A percentile compares a stretch with the other conserved stretches of the same genome.
These are phyloP conservation scores for Asterochloris sp. DNA, from an alignment of 139 green algal genomes.

Conservation along the genomic window DNA sequence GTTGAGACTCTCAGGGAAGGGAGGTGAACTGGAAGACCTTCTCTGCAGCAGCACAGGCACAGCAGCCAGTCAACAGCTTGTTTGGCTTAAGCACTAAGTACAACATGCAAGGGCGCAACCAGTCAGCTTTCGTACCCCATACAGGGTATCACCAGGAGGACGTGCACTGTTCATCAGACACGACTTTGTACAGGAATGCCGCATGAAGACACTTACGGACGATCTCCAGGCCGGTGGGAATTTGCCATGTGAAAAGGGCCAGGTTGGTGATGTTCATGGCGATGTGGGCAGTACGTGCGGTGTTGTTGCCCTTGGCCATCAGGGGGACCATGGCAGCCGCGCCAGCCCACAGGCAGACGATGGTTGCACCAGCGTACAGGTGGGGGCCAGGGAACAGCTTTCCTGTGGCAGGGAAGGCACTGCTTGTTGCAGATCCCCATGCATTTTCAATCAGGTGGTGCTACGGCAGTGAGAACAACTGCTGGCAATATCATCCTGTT, in stretches of 20 bases:
- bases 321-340: constrained; percentile 85
- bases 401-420: constrained; percentile 29
- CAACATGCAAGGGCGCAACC: too few relatives aligned
- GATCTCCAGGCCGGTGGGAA: constrained; percentile 96
- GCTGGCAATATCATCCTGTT: neutral
- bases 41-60: constrained; percentile 11
- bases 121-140: constrained; percentile 36
- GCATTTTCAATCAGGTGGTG: neutral
- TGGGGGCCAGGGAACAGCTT: constrained; percentile 98
- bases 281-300: constrained; percentile 87
- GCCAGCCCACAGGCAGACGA: constrained; percentile 88
- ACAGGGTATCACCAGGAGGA: neutral
- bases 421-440: neutral
- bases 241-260: constrained; percentile 85
- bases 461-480: too few relatives aligned
- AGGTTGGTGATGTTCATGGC: constrained; percentile 86
- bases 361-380: constrained; percentile 90
- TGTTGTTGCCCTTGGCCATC: constrained; percentile 97
- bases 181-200: too few relatives aligned
- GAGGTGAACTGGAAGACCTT: constrained; percentile 83
- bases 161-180: too few relatives aligned
- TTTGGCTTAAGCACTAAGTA: too few relatives aligned
- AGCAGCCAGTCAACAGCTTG: too few relatives aligned
- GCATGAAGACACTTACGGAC: constrained; percentile 41
- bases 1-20: constrained; percentile 45